phyloP scores from a whole-genome alignment of 2,329 filamentous ascomycete genomes.

The Arthrobotrys pseudoclavata region DNA sequence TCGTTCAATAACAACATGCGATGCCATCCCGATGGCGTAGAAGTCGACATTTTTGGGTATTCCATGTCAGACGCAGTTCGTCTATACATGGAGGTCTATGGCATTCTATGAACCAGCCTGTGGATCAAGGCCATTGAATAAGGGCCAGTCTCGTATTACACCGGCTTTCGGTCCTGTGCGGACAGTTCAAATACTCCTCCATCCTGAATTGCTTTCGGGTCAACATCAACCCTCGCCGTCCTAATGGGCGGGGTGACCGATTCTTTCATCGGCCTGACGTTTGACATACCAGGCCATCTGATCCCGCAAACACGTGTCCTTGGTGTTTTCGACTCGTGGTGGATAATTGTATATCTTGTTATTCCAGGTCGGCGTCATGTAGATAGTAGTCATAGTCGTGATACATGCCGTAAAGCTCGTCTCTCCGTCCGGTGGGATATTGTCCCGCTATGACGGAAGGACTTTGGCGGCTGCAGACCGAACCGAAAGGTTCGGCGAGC shows the following conservation, averaged over 20 bases:
- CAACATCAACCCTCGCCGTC: conserved; percentile 22
- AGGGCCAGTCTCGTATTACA: background rate
- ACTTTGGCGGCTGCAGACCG: conserved; percentile 23
- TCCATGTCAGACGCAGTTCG: background rate
- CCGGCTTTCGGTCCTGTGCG: background rate
- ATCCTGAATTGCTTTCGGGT: conserved; percentile 32
- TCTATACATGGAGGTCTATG: background rate
- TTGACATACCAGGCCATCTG: conserved; percentile 9
- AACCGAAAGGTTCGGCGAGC: conserved; percentile 27
- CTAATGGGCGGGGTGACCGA: background rate
- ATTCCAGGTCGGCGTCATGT: conserved; percentile 21
- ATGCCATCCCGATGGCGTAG: conserved; percentile 23
- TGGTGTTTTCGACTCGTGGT: conserved; percentile 15
- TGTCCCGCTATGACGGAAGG: conserved; percentile 17
- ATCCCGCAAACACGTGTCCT: conserved; percentile 39
- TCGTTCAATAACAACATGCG: background rate
- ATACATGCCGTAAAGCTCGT: conserved; percentile 42
- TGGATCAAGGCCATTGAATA: background rate
- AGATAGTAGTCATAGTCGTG: conserved; percentile 55
- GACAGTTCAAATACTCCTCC: background rate
- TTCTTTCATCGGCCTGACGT: conserved; percentile 32
- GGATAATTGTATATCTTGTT: conserved; percentile 21
- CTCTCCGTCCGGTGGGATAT: background rate
- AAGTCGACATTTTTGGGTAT: background rate
- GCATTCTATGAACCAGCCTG: background rate